Evolutionary conservation across 148 eudicot species (phyloP).

Genomic region (Bassia scoparia): DNA sequence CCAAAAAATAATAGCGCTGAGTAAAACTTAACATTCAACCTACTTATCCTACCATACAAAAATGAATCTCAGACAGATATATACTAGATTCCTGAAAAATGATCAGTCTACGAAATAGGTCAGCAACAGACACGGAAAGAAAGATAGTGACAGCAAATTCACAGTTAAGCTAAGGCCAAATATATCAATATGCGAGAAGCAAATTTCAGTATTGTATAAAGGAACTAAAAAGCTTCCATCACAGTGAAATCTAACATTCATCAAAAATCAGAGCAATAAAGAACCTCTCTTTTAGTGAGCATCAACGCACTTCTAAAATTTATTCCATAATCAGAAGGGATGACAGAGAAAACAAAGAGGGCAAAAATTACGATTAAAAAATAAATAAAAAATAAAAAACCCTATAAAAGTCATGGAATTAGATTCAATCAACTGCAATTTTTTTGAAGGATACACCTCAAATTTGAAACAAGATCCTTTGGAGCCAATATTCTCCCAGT

Average conservation of each 20-base stretch:
- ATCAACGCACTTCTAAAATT: background rate
- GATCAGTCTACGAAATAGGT: background rate
- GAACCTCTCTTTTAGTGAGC: background rate
- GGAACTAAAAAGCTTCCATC: background rate
- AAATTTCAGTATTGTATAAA: background rate
- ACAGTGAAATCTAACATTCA: background rate
- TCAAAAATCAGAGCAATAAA: background rate
- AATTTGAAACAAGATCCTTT: conserved; percentile 80
- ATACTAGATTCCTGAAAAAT: background rate
- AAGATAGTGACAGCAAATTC: background rate
- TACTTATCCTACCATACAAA: background rate
- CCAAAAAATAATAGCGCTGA: too few relatives aligned
- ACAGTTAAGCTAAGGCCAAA: background rate
- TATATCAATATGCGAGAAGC: background rate
- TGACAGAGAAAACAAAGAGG: background rate
- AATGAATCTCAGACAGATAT: background rate
- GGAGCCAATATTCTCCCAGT: conserved; percentile 81
- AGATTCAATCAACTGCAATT: background rate
- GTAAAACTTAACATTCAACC: too few relatives aligned
- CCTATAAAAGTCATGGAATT: background rate
- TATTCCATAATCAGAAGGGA: background rate
- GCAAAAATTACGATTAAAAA: too few relatives aligned
- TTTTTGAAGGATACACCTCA: conserved; percentile 72
- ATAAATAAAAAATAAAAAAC: too few relatives aligned
- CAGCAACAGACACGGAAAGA: background rate